Evolutionary conservation across 495 filamentous ascomycete genomes (phyloP), one percentile per base, ranked within the genome.

Genomic region (Lasiosphaeria hispida): DNA sequence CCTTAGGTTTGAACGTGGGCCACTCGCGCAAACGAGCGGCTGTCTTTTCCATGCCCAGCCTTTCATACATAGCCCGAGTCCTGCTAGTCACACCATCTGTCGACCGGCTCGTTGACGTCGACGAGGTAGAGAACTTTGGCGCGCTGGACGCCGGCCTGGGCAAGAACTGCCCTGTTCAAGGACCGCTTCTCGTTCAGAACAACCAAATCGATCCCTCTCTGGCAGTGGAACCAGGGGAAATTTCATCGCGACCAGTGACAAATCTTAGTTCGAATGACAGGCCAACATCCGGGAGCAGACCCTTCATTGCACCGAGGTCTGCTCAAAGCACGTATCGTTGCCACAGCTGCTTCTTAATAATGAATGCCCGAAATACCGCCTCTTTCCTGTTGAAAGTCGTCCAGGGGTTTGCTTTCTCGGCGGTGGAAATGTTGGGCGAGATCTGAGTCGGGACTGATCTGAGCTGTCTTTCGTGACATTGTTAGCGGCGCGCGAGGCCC

Each of bases 101-200:
- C 1, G 66, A 51, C n/a, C n/a, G n/a, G n/a, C 17, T 53, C 58
- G 58, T 69, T 69, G 52, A 71, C 65, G 34, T 71, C 69, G 14
- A 71, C 35, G 1, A 69, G 44, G 44, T 61, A 69, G 7, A 71
- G 57, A 39, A 67, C 56, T 15, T 58, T 67, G 34, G 44, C 55
- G 17, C 41, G 35, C 10, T 18, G 8, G 1, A 10, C n/a, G 34
- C 34, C 49, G 4, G 35, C 34, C 15, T 52, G 49, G 4, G 49
- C n/a, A 13, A 15, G 23, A 2, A 10, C 45, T 34, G 49, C 49
- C 35, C 39, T 17, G 49, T 1, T 39, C 1, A 52, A 15, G 10
- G 49, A 17, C 49, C 49, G 39, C 15, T 13, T 7, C 3, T 19
- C 30, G 43, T 47, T 47, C n/a, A 47, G 43, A 3, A 23, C 43